A percentile compares a stretch with the other conserved stretches of the same genome.
Conservation (phyloP, 345 rosid species). For the Camelina laxa region DNA sequence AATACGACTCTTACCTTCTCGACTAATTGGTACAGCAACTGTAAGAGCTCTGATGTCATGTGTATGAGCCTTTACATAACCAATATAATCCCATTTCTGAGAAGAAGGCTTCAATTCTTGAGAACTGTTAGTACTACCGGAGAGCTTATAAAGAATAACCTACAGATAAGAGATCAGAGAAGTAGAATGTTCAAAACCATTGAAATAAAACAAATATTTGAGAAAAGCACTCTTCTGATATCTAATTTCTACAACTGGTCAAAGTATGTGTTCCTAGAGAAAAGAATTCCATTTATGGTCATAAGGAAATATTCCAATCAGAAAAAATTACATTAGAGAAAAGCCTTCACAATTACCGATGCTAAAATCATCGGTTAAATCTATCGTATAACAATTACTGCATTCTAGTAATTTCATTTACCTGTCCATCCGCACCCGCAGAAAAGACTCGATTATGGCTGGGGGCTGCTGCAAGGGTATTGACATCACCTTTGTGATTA, state of each 20-base stretch:
- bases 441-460: conserved; percentile 87
- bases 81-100: conserved; percentile 86
- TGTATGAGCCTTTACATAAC: conserved; percentile 84
- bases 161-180: conserved; percentile 39
- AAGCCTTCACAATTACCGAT: not conserved
- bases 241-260: not conserved
- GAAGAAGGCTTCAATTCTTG: conserved; percentile 49
- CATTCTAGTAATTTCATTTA: conserved; percentile 35
- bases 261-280: not conserved
- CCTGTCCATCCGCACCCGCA: conserved; percentile 98
- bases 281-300: not conserved
- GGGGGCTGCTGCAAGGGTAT: conserved; percentile 83
- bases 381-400: not conserved
- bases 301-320: not conserved
- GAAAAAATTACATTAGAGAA: too few species aligned
- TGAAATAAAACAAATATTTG: not conserved
- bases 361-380: conserved; percentile 2
- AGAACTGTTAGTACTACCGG: conserved; percentile 48
- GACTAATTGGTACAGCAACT: conserved; percentile 79
- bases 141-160: conserved; percentile 84
- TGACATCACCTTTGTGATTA: conserved; percentile 85
- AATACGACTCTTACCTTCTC: conserved; percentile 64
- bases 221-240: not conserved
- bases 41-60: conserved; percentile 94
- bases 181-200: conserved; percentile 18